Evolutionary conservation across 78 protist genomes (phyloP), one percentile per base, ranked within the genome.

Genomic region (Dictyostelium purpureum): DNA sequence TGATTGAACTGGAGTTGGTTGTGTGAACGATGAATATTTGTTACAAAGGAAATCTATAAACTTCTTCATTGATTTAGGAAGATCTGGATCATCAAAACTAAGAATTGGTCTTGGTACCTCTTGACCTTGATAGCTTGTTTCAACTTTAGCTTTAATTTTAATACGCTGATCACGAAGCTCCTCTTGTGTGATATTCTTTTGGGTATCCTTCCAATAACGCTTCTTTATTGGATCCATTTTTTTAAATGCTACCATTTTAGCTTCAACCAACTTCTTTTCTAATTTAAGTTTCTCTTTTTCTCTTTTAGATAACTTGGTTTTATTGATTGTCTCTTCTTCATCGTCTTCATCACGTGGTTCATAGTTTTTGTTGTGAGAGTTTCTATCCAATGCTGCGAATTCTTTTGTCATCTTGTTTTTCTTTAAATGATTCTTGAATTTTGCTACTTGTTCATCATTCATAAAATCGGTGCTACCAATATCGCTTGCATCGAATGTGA

Each of bases 1-100:
- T 81, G 56, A 52, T 75, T 96, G 97, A 37, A 96, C 94, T 33
- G 96, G 93, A 33, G 96, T 94, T 54, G 97, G 97, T 31, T 69
- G 87, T 19, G 19, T 33, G 90, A 94, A 97, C 1, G 42, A 0
- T 28, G 91, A 31, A 47, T 74, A 31, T 35, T 78, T 80, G 0
- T 59, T 88, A 28, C 40, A 24, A 47, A 85, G 59, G 24, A 85
- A 85, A 0, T 28, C 54, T 1, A 85, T 42, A 52, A 21, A 85
- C 31, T 40, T 61, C 31, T 37, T 63, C 92, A 85, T 85, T 6
- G 45, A 37, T 7, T 16, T 28, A 26, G 92, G 92, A 19, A 85
- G 21, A 43, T 85, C 92, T 6, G 4, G 28, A 47, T 85, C 92
- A 4, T 85, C 76, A 40, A 63, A 63, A 33, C 24, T 14, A 2